Base-by-base conservation (phyloP, 768 basidiomycete genomes). In the Dioszegia crocea region DNA sequence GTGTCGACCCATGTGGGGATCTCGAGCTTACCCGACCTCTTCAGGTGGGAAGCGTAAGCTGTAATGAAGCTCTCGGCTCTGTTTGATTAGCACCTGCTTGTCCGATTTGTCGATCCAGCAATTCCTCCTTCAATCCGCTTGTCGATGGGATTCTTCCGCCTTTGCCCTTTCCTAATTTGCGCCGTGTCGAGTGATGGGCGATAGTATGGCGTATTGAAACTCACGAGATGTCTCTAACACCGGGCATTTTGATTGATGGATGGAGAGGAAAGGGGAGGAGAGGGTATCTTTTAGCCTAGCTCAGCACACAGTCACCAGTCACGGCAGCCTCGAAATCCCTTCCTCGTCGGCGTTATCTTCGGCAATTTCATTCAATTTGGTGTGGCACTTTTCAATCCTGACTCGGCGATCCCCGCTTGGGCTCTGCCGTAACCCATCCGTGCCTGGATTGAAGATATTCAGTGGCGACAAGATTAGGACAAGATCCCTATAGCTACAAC, bases 1-100 rank as follows among this genome's bases (percentile, higher is more conserved):
- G 97, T 76, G 66, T 76, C 94, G 62, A 89, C 94, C 94, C 94
- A 98, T 80, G 85, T 87, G 70, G 94, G 94, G 62, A 98, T 89
- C 82, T 99, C 93, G 75, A 99, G 89, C 83, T 98, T 98, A 80
- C 96, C 96, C 64, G 91, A 92, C 68, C 92, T 88, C 82, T 97
- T 97, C 77, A 97, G 83, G 80, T 97, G 92, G 76, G 88, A 91
- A 75, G 92, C 82, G 80, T 97, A 97, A 71, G 92, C 92, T 62
- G 83, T 73, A 80, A 97, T 96, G 82, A 97, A 97, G 63, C 85
- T 85, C 64, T 92, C 90, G 77, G 92, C 88, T 80, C 92, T 96
- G 78, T 17, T 21, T 5, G 14, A n/a, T 47, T 19, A 56, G 54
- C 40, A 16, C 30, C 27, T 4, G 8, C 27, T 30, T 48, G 24